A percentile compares a stretch with the other conserved stretches of the same genome.
phyloP scores from a whole-genome alignment of 768 basidiomycete species.

The Calvatia gigantea region DNA sequence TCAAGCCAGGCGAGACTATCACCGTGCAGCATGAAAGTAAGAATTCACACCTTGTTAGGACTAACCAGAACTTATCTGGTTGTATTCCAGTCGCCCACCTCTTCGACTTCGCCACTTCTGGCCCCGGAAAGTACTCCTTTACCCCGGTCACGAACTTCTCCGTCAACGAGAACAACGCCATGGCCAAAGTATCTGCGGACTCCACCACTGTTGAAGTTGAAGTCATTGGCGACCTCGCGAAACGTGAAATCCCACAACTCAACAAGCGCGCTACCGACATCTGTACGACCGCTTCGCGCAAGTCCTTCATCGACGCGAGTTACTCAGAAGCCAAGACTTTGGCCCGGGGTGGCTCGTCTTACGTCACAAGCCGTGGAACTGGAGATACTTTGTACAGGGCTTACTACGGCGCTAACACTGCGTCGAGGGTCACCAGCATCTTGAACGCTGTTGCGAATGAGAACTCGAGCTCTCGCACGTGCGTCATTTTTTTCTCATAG shows the following conservation, averaged over 20 bases:
- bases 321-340: constrained; percentile 39
- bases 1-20: constrained; percentile 37
- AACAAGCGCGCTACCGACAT: constrained; percentile 36
- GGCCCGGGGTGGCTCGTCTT: constrained; percentile 28
- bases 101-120: constrained; percentile 38
- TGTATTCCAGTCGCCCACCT: constrained; percentile 31
- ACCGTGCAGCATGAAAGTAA: constrained; percentile 36
- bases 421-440: constrained; percentile 30
- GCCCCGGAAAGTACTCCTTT: constrained; percentile 37
- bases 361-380: constrained; percentile 33
- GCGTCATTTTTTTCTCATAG: constrained; percentile 9
- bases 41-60: neutral
- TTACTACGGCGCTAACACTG: constrained; percentile 37
- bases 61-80: neutral
- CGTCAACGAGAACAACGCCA: constrained; percentile 25
- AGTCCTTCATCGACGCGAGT: constrained; percentile 37
- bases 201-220: constrained; percentile 28
- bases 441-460: constrained; percentile 38
- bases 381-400: constrained; percentile 33
- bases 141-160: constrained; percentile 36
- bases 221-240: constrained; percentile 31
- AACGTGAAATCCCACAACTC: constrained; percentile 25
- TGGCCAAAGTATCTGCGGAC: constrained; percentile 24
- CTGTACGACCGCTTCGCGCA: constrained; percentile 31
- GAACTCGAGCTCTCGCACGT: constrained; percentile 36